Evolutionary conservation across 2,329 filamentous ascomycete genomes (phyloP), one percentile per base, ranked within the genome.

Genomic region (Sphaerulina vaccinii): DNA sequence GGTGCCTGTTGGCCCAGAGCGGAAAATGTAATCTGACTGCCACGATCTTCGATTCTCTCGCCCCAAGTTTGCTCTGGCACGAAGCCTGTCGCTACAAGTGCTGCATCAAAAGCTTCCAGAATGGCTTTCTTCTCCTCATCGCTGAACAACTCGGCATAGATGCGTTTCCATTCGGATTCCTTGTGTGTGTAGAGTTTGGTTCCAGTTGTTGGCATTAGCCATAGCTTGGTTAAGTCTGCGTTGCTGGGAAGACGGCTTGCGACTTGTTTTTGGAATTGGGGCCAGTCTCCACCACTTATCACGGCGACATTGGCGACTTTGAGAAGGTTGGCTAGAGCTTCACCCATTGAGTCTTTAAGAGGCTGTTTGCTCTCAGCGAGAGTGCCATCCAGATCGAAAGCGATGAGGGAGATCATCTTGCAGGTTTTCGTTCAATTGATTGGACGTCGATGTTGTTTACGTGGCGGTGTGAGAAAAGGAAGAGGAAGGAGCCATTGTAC

Each of bases 171-270:
- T 15, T 16, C 8, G 0, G 23, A 2, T 8, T 39, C 2, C 7
- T 40, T 27, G 58, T 67, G 54, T 19, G 59, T 67, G 61, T 72
- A 75, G 7, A 74, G 68, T 57, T 72, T 72, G 22, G 71, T 73
- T 19, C 71, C 71, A 5, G 68, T 72, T 9, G 71, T 73, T 2
- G 71, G 71, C 69, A 74, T 70, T n/a, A 73, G 63, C 71, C 70
- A 74, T 22, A 73, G 65, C 41, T 65, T 69, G 7, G 67, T 64
- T n/a, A 68, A 60, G 49, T 74, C 60, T 8, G 71, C 67, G 44
- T 55, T 60, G 11, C 64, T 32, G 2, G 70, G 68, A 1, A 73
- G 66, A 27, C 70, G 68, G 59, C 63, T 69, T 10, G 65, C 70
- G 29, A 73, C 63, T 55, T 73, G 71, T 61, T 71, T 72, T 47